phyloP scores from a whole-genome alignment of 2,329 filamentous ascomycete species.

The Bipolaris bicolor region DNA sequence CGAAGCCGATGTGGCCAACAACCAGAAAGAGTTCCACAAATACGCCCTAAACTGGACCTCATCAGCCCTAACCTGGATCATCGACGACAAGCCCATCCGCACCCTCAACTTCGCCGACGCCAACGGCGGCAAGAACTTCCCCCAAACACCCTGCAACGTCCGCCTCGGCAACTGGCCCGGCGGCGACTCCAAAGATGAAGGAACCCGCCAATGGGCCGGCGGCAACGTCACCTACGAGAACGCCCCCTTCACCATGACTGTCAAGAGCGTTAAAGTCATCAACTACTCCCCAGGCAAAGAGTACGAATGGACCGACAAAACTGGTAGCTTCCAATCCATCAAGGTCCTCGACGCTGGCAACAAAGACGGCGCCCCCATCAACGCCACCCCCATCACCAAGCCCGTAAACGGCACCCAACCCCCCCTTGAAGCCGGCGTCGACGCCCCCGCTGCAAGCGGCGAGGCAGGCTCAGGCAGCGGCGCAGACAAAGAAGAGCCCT shows the following conservation, averaged over 20 bases:
- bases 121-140: constrained; percentile 67
- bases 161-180: constrained; percentile 56
- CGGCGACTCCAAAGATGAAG: constrained; percentile 57
- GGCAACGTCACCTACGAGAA: constrained; percentile 58
- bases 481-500: constrained; percentile 19
- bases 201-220: constrained; percentile 72
- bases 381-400: constrained; percentile 29
- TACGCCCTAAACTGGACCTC: constrained; percentile 77
- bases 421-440: constrained; percentile 32
- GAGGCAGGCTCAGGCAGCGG: constrained; percentile 1
- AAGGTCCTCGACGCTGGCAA: constrained; percentile 49
- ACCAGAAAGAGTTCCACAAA: constrained; percentile 66
- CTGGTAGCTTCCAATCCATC: constrained; percentile 58
- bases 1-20: constrained; percentile 62
- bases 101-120: constrained; percentile 65
- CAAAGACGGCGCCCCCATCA: constrained; percentile 39
- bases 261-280: constrained; percentile 57
- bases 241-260: constrained; percentile 59
- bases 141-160: constrained; percentile 75
- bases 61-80: constrained; percentile 69
- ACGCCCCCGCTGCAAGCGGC: constrained; percentile 28
- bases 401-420: constrained; percentile 38
- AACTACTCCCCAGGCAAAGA: constrained; percentile 60
- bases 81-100: constrained; percentile 71
- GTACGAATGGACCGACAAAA: constrained; percentile 59